phyloP scores from a whole-genome alignment of 129 eudicot species.

The Helianthus tuberosus region DNA sequence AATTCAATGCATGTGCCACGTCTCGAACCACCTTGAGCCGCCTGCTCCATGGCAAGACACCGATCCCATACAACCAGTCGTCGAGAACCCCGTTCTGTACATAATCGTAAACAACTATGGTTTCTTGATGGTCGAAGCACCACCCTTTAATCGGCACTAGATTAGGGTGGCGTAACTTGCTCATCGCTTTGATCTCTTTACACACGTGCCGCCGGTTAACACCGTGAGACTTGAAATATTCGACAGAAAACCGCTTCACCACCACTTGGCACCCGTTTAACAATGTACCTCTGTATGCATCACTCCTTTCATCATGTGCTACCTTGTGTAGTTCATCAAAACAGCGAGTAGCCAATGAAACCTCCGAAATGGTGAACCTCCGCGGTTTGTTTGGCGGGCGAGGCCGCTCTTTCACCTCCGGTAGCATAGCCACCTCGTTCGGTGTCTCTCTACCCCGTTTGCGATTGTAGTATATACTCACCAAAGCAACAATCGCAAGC shows the following conservation, averaged over 20 bases:
- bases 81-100: slow-evolving; percentile 58
- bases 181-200: slow-evolving; percentile 51
- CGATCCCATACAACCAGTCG: slow-evolving; percentile 65
- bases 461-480: slow-evolving; percentile 46
- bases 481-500: slow-evolving; percentile 39
- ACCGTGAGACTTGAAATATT: slow-evolving; percentile 33
- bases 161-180: slow-evolving; percentile 67
- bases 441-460: slow-evolving; percentile 23
- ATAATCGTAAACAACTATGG: slow-evolving; percentile 65
- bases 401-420: slow-evolving; percentile 48
- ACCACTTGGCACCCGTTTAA: slow-evolving; percentile 52
- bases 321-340: slow-evolving; percentile 57
- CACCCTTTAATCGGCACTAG: slow-evolving; percentile 68
- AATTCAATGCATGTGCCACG: slow-evolving; percentile 54
- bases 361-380: slow-evolving; percentile 46
- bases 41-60: slow-evolving; percentile 68
- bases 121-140: slow-evolving; percentile 62
- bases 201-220: slow-evolving; percentile 44
- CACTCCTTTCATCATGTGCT: slow-evolving; percentile 52
- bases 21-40: slow-evolving; percentile 66
- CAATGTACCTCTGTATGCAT: slow-evolving; percentile 51
- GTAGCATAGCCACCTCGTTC: slow-evolving; percentile 25
- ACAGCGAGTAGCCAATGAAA: slow-evolving; percentile 59
- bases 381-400: slow-evolving; percentile 71
- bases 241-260: slow-evolving; percentile 58